Evolutionary conservation across 164 flowering plant genomes (phyloP).

Genomic region (Nymphaea thermarum): DNA sequence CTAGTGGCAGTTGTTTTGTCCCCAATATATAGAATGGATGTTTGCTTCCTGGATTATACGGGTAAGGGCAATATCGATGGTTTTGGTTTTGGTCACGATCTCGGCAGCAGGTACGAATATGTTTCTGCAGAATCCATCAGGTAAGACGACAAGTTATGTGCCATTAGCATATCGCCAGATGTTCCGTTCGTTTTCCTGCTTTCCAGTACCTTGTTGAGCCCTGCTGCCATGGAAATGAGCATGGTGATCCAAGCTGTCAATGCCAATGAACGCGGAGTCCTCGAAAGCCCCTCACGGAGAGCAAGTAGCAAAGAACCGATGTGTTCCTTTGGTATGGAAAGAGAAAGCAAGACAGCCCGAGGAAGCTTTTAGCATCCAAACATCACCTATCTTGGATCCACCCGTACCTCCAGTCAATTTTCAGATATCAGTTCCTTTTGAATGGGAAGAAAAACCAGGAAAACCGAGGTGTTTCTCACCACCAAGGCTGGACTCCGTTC

Average conservation of each 20-base stretch:
- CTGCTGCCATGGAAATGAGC: background rate
- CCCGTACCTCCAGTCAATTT: conserved; percentile 24
- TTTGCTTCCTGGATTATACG: no score
- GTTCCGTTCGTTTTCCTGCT: background rate
- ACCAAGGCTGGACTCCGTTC: background rate
- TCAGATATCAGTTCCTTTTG: conserved; percentile 54
- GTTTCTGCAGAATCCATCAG: background rate
- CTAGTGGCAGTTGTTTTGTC: no score
- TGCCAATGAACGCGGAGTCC: background rate
- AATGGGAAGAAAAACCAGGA: conserved; percentile 82
- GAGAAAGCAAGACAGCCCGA: background rate
- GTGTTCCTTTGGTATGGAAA: background rate
- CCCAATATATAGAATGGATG: no score
- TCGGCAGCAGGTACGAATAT: background rate
- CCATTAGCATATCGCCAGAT: background rate
- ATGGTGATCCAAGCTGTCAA: background rate
- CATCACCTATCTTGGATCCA: background rate
- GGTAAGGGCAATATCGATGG: no score
- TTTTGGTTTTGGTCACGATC: background rate
- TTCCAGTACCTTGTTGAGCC: background rate
- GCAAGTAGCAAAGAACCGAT: background rate
- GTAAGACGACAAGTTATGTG: background rate
- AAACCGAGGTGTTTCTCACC: conserved; percentile 17
- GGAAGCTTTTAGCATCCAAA: background rate
- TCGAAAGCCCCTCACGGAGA: background rate